phyloP scores from a whole-genome alignment of 2,329 filamentous ascomycete species.

The Ilyonectria destructans region DNA sequence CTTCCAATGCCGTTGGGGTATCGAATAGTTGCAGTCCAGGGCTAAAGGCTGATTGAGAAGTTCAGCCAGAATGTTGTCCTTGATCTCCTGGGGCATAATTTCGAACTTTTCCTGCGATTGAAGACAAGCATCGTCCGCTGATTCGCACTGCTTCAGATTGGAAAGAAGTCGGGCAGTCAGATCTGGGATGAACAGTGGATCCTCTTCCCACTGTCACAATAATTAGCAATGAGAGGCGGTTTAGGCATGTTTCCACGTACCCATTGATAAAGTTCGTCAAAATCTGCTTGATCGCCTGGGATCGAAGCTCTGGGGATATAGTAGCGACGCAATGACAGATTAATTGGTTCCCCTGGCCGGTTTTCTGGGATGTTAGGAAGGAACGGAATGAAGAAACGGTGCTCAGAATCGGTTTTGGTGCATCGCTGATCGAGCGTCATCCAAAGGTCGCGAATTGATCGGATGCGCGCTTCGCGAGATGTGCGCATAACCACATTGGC shows the following conservation, averaged over 20 bases:
- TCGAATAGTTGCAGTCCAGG: slow-evolving; percentile 21
- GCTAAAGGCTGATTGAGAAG: background rate
- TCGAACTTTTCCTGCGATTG: background rate
- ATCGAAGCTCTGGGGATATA: background rate
- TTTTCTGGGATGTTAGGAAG: slow-evolving; percentile 13
- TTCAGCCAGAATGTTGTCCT: background rate
- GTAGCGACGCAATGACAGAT: slow-evolving; percentile 7
- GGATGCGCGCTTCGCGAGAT: background rate
- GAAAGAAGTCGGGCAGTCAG: slow-evolving; percentile 10
- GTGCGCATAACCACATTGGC: slow-evolving; percentile 14
- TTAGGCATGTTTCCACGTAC: background rate
- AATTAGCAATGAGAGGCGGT: background rate
- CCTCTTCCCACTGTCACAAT: slow-evolving; percentile 9
- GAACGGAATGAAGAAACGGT: background rate
- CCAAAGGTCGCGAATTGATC: slow-evolving; percentile 22
- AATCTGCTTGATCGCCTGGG: background rate
- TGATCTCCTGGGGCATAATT: slow-evolving; percentile 21
- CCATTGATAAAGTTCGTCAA: background rate
- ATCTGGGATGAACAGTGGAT: slow-evolving; percentile 21
- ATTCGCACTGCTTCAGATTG: slow-evolving; percentile 8
- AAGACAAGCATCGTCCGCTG: background rate
- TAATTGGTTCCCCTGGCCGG: background rate
- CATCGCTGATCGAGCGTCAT: slow-evolving; percentile 24
- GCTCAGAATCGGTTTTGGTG: background rate
- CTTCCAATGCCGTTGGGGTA: slow-evolving; percentile 16